phyloP scores from a whole-genome alignment of 2,329 filamentous ascomycete species.

The Dendryphion nanum region DNA sequence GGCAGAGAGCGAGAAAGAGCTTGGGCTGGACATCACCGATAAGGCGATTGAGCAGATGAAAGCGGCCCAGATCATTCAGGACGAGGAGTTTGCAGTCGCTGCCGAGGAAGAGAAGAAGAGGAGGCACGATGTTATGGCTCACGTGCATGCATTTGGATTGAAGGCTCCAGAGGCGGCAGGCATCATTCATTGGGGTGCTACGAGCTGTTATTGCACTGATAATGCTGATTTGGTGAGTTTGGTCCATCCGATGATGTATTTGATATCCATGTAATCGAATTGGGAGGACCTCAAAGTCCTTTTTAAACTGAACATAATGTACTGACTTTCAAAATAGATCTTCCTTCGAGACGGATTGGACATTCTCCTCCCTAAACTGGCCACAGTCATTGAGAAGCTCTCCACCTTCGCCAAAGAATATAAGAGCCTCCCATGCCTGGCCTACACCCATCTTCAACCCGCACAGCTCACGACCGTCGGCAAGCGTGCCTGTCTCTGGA shows the following conservation, averaged over 20 bases:
- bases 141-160: conserved; percentile 71
- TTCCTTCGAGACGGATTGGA: conserved; percentile 73
- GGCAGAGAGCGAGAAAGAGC: conserved; percentile 76
- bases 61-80: conserved; percentile 44
- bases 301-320: background rate
- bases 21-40: conserved; percentile 74
- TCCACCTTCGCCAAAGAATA: conserved; percentile 69
- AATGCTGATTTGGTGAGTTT: conserved; percentile 70
- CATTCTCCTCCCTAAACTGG: conserved; percentile 73
- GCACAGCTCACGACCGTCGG: conserved; percentile 66
- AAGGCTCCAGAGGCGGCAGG: conserved; percentile 75
- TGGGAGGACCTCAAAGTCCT: background rate
- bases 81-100: conserved; percentile 49
- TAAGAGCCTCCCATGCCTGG: conserved; percentile 70
- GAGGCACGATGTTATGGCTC: conserved; percentile 66
- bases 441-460: conserved; percentile 72
- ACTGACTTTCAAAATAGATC: conserved; percentile 44
- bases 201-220: conserved; percentile 65
- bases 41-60: conserved; percentile 54
- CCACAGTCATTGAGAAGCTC: conserved; percentile 75
- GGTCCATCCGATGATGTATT: no score
- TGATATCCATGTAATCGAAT: no score
- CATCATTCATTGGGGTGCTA: conserved; percentile 73
- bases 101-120: conserved; percentile 53
- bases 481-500: conserved; percentile 69